Conservation (phyloP, 139 green algal species). For the Chlorella vulgaris region DNA sequence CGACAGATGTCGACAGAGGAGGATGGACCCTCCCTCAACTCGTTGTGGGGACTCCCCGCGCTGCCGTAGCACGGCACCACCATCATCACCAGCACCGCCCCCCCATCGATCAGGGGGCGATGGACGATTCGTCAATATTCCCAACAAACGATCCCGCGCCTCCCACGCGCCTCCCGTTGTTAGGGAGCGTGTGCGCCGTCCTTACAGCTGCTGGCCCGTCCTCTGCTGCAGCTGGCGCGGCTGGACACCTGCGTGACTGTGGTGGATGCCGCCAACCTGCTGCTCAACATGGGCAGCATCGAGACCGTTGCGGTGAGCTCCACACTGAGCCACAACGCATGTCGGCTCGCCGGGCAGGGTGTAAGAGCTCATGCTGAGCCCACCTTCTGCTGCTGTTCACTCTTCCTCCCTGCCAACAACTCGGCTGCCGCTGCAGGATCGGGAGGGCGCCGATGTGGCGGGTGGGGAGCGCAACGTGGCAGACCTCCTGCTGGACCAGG, state of each 20-base stretch:
- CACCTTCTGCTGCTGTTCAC: slow-evolving; percentile 49
- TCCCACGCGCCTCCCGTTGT: no score
- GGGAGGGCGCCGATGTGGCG: slow-evolving; percentile 34
- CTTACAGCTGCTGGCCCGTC: background rate
- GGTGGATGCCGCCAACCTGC: slow-evolving; percentile 39
- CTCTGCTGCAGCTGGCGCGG: slow-evolving; percentile 38
- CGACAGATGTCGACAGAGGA: no score
- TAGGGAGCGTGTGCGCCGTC: no score
- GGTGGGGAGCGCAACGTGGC: slow-evolving; percentile 65
- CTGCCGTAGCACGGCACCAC: no score
- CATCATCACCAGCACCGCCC: no score
- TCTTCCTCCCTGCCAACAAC: slow-evolving; percentile 51
- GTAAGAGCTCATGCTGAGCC: no score
- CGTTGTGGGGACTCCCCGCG: no score
- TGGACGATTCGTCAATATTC: no score
- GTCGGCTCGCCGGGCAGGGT: no score
- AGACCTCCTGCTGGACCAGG: slow-evolving; percentile 71
- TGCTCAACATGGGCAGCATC: slow-evolving; percentile 20
- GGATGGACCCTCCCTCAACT: no score
- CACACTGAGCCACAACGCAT: background rate
- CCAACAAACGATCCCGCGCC: no score
- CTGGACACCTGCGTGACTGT: slow-evolving; percentile 80
- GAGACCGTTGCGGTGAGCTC: slow-evolving; percentile 17
- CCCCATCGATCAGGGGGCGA: no score
- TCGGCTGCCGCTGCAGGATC: slow-evolving; percentile 33